Base-by-base conservation (phyloP, 1,284 basidiomycete genomes). In the Leccinum solheimii region DNA sequence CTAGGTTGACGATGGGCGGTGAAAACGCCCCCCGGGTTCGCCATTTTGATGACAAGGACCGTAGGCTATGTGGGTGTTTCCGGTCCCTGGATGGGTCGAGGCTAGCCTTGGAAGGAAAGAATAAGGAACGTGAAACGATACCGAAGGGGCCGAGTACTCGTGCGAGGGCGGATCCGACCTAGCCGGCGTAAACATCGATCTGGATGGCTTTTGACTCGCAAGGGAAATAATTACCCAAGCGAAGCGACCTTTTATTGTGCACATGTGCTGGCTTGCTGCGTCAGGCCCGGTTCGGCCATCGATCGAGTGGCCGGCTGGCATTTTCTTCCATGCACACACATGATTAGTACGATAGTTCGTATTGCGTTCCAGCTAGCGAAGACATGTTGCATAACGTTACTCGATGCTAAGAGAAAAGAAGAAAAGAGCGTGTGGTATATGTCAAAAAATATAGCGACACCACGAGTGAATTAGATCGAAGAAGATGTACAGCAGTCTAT, bases 371-470 rank as follows among this genome's bases (percentile, higher is more conserved):
- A 34, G 23, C 2, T 19, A 30, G 32, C 51, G 40, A n/a, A 50
- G 50, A 64, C 38, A 13, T 36, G 49, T 51, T 65, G 1, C 55
- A 45, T 45, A 45, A 45, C 1, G 19, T 27, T 57, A 56, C 52
- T 52, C 56, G 55, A 61, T 72, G 61, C 48, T 13, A 62, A 61
- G 0, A 19, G n/a, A 19, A 10, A 10, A 49, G 23, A 23, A 5
- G n/a, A 26, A 14, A 50, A 50, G 9, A 23, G 30, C 34, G 38
- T 61, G 69, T 62, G 69, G 70, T 70, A 73, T 71, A 65, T 69
- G 71, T 70, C 69, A 67, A 62, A 72, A 76, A 75, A 73, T 74
- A 73, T 75, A 67, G 62, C 58, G 68, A 75, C 72, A 72, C 72
- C 71, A 76, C 75, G 49, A 43, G 54, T 54, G 55, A 40, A 27